Evolutionary conservation across 169 alveolate genomes (phyloP), one percentile per base, ranked within the genome.

Genomic region (Plasmodium inui): DNA sequence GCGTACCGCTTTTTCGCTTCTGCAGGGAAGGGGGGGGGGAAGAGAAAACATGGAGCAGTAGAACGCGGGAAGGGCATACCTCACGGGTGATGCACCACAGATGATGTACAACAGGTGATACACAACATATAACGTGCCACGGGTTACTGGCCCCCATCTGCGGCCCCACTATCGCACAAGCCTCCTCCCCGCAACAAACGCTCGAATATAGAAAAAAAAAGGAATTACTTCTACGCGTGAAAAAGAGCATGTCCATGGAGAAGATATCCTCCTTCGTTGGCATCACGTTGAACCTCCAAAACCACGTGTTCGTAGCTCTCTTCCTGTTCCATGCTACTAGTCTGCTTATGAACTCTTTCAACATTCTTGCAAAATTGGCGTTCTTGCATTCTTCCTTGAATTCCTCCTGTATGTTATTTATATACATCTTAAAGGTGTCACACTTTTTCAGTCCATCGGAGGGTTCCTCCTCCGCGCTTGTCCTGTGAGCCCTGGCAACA

Each of bases 381-480:
- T 85, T 85, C 67, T 85, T 85, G 61, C 93, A 85, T 17, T 85
- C 81, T 37, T 85, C 83, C 79, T 32, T 85, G 53, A 85, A 85
- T 57, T 85, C 86, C 50, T 85, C 93, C 39, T 85, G 55, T 72
- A 85, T 44, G 67, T 46, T 85, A 9, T 85, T 85, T 74, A 85
- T 50, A 53, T 85, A 85, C 12, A 57, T 53, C 30, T 28, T 85
- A 37, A 85, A 85, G 44, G 46, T n/a, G 67, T 85, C 85, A 46
- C 78, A 46, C 67, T 32, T 85, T 46, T 73, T 39, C 22, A 50
- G 1, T 30, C 19, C 19, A 32, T 85, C 93, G 44, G 39, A 26
- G 28, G 53, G 34, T 50, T 74, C 80, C 61, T 44, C 50, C 76
- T 67, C 37, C 37, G 5, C 39, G 39, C n/a, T 22, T 3, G 76